A percentile compares a stretch with the other conserved stretches of the same genome.
phyloP scores from a whole-genome alignment of 176 grass and related monocot genomes.

The Rhipidocladum racemiflorum region DNA sequence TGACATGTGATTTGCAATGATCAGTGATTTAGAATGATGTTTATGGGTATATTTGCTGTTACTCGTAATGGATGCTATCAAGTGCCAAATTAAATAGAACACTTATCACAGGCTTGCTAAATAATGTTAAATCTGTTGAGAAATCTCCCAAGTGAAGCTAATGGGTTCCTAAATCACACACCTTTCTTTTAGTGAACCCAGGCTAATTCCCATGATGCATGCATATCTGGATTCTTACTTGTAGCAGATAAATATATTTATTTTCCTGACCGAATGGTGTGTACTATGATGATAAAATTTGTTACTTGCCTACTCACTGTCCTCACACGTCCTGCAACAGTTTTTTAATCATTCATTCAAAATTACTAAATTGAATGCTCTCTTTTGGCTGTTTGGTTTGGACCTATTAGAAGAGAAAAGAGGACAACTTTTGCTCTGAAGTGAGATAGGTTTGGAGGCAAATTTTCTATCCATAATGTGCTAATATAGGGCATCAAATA shows the following conservation, averaged over 20 bases:
- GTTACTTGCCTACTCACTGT: too few species aligned
- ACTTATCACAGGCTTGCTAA: not conserved
- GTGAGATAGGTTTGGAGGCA: not conserved
- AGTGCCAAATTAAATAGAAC: not conserved
- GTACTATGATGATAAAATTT: too few species aligned
- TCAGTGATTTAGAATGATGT: not conserved
- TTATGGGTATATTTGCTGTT: not conserved
- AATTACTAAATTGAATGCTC: constrained; percentile 9
- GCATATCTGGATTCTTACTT: too few species aligned
- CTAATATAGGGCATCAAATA: constrained; percentile 27
- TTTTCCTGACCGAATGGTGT: too few species aligned
- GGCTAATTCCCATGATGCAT: not conserved
- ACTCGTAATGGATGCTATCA: not conserved
- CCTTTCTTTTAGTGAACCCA: not conserved
- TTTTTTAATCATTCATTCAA: not conserved
- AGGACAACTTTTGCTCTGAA: not conserved
- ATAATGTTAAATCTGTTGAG: not conserved
- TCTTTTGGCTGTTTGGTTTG: constrained; percentile 16
- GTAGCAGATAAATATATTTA: too few species aligned
- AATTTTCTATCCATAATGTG: constrained; percentile 8
- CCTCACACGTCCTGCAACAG: too few species aligned
- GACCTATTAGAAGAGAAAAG: constrained; percentile 9
- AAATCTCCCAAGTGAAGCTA: not conserved
- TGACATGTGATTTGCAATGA: not conserved
- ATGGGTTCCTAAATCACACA: not conserved